Base-by-base conservation (phyloP, 768 basidiomycete genomes). In the Pleurotus pulmonarius region DNA sequence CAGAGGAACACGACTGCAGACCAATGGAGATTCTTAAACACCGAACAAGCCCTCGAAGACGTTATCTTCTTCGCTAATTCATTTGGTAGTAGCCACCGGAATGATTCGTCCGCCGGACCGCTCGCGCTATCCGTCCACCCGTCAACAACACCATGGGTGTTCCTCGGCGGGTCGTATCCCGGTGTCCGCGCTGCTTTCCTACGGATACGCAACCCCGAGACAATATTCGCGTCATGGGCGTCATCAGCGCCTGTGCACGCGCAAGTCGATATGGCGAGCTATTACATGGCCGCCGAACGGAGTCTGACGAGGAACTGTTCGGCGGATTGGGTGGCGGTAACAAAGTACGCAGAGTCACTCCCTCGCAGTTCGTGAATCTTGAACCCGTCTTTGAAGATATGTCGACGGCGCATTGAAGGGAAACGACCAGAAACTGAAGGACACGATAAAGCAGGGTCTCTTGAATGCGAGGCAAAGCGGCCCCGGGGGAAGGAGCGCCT, bases 301-400 rank as follows among this genome's bases (percentile, higher is more conserved):
- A 78, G 76, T 56, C 66, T 80, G 18, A 77, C 77, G 0, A 68
- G 77, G 15, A 81, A 81, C 60, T 81, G 78, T 57, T 80, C 77
- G 4, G 76, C 77, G 1, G 79, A 81, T 68, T 81, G 78, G 78
- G 74, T 77, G 49, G 74, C 75, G 3, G 75, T 80, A 8, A 80
- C 78, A 26, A 64, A 65, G 63, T 69, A 55, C 16, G 63, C 61
- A 51, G 12, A 18, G n/a, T 15, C 29, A 34, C 29, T 11, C 11
- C 8, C 5, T 1, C 9, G 11, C 8, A 34, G 7, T 29, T 40
- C 37, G 1, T 48, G 47, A 34, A 38, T 11, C 37, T 26, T 16
- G 18, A 51, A 4, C 4, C 37, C 25, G n/a, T 11, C n/a, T 18
- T 25, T 5, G 4, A 22, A 70, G 68, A 59, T 69, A 70, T 57